Evolutionary conservation across 2,329 filamentous ascomycete genomes (phyloP).

Genomic region (Arachnopeziza araneosa): DNA sequence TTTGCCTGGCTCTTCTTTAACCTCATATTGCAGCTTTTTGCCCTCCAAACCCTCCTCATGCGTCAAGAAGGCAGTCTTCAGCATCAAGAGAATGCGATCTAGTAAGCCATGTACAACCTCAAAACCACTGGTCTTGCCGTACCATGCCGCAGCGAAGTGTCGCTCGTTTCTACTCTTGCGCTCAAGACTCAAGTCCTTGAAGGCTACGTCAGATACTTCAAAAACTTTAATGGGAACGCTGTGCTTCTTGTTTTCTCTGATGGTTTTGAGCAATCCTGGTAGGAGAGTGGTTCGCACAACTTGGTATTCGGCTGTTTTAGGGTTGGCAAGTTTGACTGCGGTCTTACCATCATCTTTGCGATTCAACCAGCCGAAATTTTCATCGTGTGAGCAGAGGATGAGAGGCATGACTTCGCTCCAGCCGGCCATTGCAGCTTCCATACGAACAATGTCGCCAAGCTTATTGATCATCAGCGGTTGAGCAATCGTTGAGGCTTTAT

Average conservation of each 20-base stretch:
- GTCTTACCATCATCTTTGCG: constrained; percentile 79
- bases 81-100: constrained; percentile 88
- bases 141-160: constrained; percentile 94
- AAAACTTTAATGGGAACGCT: constrained; percentile 87
- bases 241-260: constrained; percentile 88
- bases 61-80: constrained; percentile 74
- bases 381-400: constrained; percentile 94
- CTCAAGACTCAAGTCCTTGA: constrained; percentile 79
- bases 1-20: constrained; percentile 48
- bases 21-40: constrained; percentile 47
- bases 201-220: constrained; percentile 83
- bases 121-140: constrained; percentile 90
- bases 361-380: constrained; percentile 96
- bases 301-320: constrained; percentile 90
- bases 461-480: constrained; percentile 90
- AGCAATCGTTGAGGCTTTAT: constrained; percentile 79
- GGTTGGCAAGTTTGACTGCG: constrained; percentile 81
- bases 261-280: constrained; percentile 86
- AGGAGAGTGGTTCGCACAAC: constrained; percentile 83
- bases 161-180: constrained; percentile 87
- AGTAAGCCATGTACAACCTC: constrained; percentile 92
- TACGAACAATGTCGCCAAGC: constrained; percentile 82
- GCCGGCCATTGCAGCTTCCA: constrained; percentile 86
- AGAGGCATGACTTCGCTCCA: constrained; percentile 96
- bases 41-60: constrained; percentile 60